Base-by-base conservation (phyloP, 345 rosid genomes). In the Bretschneidera sinensis region DNA sequence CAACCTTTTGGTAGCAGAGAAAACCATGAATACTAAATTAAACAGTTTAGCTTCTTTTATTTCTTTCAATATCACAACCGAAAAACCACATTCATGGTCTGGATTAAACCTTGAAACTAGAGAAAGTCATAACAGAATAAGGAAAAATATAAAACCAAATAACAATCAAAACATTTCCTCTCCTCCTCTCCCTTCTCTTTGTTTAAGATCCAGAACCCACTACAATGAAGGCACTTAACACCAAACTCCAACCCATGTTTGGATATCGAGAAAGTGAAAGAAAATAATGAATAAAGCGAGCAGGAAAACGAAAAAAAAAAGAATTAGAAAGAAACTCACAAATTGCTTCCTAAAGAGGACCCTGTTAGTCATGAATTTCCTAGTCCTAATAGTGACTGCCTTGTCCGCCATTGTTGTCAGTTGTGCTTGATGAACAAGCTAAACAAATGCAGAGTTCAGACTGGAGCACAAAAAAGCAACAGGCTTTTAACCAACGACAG, bases 301-400 rank as follows among this genome's bases (percentile, higher is more conserved):
- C n/a, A n/a, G n/a, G n/a, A n/a, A n/a, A n/a, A n/a, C n/a, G n/a
- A n/a, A n/a, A n/a, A n/a, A n/a, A n/a, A n/a, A n/a, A n/a, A n/a
- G n/a, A n/a, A n/a, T n/a, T 1, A 35, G 4, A 21, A 51, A 51
- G 23, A 0, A 64, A 66, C 97, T 80, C 60, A 94, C 99, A 62
- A 94, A 94, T 62, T 94, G 99, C 81, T 88, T 94, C 89, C 99
- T 88, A n/a, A 95, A 69, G 63, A 91, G 97, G 43, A 94, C 96
- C 71, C 99, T 80, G 75, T 94, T 94, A 50, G 99, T 94, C 97
- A 94, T 94, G 78, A 94, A 90, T 64, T 94, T 94, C 56, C 99
- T 68, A 45, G 96, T 94, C 2, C 97, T 66, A 35, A 94, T 83
- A 0, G 97, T 94, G 10, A 88, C 92, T 5, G 96, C 96, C 76